These are phyloP conservation scores for Tolypocladium nubicola DNA, from an alignment of 2,329 filamentous ascomycete species.

Conservation along the genomic window DNA sequence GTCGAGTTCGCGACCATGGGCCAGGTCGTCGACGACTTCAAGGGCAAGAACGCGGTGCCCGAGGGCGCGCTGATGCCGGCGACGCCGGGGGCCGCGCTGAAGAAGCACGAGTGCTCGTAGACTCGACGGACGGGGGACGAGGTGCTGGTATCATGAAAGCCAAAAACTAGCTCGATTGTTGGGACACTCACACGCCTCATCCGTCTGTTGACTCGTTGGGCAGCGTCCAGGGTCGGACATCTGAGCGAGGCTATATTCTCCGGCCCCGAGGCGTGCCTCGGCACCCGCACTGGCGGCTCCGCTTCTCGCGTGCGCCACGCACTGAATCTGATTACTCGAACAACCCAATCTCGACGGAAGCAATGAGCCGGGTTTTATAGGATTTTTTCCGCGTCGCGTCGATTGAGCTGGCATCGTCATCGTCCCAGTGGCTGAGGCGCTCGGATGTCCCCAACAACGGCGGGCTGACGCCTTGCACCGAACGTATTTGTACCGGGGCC, in stretches of 20 bases:
- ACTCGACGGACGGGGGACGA: not conserved
- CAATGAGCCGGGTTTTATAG: not conserved
- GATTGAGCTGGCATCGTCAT: not conserved
- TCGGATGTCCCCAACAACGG: not conserved
- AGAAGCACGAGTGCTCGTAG: not conserved
- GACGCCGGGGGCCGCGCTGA: not conserved
- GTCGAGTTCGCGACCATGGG: slow-evolving; percentile 61
- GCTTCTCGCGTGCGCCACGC: not conserved
- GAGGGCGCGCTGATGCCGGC: slow-evolving; percentile 52
- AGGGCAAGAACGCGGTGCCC: slow-evolving; percentile 48
- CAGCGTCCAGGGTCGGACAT: not conserved
- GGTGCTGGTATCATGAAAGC: not conserved
- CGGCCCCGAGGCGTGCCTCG: not conserved
- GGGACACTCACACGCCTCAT: not conserved
- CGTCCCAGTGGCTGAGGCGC: not conserved
- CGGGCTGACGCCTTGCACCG: not conserved
- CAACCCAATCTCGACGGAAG: not conserved
- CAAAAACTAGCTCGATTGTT: not conserved
- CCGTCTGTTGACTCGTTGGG: not conserved
- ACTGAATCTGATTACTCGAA: not conserved
- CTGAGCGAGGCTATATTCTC: not conserved
- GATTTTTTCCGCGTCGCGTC: not conserved
- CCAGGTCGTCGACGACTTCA: slow-evolving; percentile 64
- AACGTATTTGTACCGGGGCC: not conserved
- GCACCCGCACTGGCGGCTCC: not conserved